Evolutionary conservation across 2,329 filamentous ascomycete species (phyloP), one percentile per base, ranked within the genome.

Genomic region (Beauveria asiatica): DNA sequence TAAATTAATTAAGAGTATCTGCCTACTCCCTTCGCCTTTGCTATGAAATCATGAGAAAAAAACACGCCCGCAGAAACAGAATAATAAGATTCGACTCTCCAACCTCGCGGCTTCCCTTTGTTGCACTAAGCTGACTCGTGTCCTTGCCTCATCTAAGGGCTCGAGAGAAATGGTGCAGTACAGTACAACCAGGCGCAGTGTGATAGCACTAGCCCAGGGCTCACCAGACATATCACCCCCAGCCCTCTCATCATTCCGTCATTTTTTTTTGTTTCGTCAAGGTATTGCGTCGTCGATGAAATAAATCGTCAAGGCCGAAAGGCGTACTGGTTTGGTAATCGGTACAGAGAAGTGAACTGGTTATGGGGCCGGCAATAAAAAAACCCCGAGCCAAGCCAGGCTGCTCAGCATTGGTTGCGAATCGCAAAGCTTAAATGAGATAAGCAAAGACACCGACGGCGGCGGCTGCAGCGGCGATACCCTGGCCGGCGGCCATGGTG

Each of bases 391-490:
- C 55, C 50, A 61, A 41, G 39, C 50, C 37, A 27, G 33, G 11
- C 39, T 50, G 48, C 42, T 41, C 21, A 27, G 54, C 42, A 23
- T 41, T 41, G 23, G 25, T 27, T 48, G 8, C 17, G 37, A 17
- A 9, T 57, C 10, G 19, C 19, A 21, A 19, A n/a, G 41, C 42
- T 62, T 77, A 83, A 67, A 83, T 69, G 64, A 82, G 69, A 65
- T 79, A 80, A 64, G 80, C 81, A 63, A 83, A 70, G 49, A 83
- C 68, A 59, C 80, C 81, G 49, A 80, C 69, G 61, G 80, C 82
- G 45, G 78, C 75, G 39, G 75, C 78, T 7, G 78, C 79, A 23
- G 70, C 72, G 46, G 74, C 76, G 52, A 78, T 78, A 61, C 78
- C 78, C 66, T 76, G 71, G 16, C 62, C 69, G 33, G 73, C 71